phyloP scores from a whole-genome alignment of 2,329 filamentous ascomycete genomes.

The Fusarium denticulatum region DNA sequence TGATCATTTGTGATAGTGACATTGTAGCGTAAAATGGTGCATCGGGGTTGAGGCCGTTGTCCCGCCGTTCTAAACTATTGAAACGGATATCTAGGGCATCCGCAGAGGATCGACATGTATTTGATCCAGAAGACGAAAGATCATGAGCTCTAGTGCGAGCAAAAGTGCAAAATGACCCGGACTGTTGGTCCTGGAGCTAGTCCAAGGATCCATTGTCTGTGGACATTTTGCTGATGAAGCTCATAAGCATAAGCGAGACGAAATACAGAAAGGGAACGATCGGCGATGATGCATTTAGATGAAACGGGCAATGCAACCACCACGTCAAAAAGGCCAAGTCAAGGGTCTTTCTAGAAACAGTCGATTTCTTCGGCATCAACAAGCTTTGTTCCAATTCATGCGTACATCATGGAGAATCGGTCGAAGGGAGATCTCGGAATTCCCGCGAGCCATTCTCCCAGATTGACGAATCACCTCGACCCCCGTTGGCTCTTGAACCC shows the following conservation, averaged over 20 bases:
- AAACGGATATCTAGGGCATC: background rate
- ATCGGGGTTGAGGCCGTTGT: background rate
- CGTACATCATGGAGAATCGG: background rate
- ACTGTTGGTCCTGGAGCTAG: background rate
- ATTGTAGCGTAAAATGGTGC: background rate
- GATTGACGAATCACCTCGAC: constrained; percentile 2
- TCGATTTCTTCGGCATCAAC: background rate
- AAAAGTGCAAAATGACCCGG: background rate
- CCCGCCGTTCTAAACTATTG: background rate
- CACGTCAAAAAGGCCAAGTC: background rate
- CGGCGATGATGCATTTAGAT: background rate
- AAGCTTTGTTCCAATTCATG: background rate
- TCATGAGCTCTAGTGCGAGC: background rate
- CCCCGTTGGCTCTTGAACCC: background rate
- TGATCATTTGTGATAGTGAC: background rate
- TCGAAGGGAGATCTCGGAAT: constrained; percentile 21
- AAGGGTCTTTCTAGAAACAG: background rate
- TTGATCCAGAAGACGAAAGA: background rate
- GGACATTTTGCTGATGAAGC: background rate
- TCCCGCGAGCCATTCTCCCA: background rate
- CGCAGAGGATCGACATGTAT: background rate
- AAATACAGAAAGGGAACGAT: background rate
- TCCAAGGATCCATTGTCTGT: background rate
- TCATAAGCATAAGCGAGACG: background rate
- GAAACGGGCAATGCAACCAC: background rate